A percentile compares a stretch with the other conserved stretches of the same genome.
Evolutionary conservation across 1,284 basidiomycete species (phyloP).

Genomic region (Ganoderma lucidum): DNA sequence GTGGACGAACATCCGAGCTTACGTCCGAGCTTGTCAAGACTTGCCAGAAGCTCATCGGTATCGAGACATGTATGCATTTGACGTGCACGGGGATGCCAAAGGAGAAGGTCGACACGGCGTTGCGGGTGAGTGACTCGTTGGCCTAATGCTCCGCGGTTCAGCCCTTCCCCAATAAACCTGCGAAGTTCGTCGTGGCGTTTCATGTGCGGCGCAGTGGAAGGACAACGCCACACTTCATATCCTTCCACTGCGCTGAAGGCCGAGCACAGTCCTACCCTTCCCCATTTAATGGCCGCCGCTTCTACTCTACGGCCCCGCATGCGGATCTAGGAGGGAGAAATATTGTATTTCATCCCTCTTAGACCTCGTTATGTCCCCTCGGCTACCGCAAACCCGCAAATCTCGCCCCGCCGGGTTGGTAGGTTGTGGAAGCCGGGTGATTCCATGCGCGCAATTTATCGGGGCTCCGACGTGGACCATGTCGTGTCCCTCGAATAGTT

Average conservation of each 20-base stretch:
- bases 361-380: not conserved
- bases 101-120: constrained; percentile 92
- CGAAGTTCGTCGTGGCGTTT: not conserved
- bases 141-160: not conserved
- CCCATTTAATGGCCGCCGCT: not conserved
- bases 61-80: constrained; percentile 98
- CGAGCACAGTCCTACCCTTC: not conserved
- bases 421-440: not conserved
- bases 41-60: constrained; percentile 89
- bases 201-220: not conserved
- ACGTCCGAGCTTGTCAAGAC: constrained; percentile 97
- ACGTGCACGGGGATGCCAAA: constrained; percentile 98
- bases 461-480: not conserved
- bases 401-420: not conserved
- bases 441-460: not conserved
- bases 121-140: constrained; percentile 65
- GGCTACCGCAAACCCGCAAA: not conserved
- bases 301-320: not conserved
- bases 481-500: not conserved
- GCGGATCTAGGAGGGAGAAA: not conserved
- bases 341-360: not conserved
- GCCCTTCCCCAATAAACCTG: not conserved
- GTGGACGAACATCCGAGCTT: constrained; percentile 92
- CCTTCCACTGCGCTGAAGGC: not conserved
- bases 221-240: not conserved